phyloP scores from a whole-genome alignment of 1,139 yeast genomes.

The Magnusiomyces starmeri region DNA sequence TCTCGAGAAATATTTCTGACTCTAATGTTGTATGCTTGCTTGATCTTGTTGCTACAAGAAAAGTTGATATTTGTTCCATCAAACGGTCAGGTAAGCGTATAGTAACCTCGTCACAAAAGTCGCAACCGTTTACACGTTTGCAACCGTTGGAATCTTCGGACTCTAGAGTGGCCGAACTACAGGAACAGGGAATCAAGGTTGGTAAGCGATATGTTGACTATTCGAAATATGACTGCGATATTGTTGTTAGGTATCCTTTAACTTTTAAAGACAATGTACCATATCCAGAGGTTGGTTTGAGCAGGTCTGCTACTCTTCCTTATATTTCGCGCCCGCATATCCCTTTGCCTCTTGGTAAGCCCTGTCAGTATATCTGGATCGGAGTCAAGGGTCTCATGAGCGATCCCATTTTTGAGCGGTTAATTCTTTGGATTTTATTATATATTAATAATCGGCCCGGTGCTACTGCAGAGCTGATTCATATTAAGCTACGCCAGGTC shows the following conservation, averaged over 20 bases:
- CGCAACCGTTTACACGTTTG: no score
- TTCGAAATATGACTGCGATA: conserved; percentile 56
- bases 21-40: conserved; percentile 52
- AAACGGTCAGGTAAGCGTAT: conserved; percentile 43
- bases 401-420: conserved; percentile 49
- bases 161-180: no score
- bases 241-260: conserved; percentile 29
- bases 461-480: conserved; percentile 37
- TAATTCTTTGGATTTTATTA: conserved; percentile 50
- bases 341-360: conserved; percentile 46
- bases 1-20: conserved; percentile 53
- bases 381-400: conserved; percentile 58
- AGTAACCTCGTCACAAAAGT: conserved; percentile 45
- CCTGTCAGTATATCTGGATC: conserved; percentile 70
- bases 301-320: conserved; percentile 8
- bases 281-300: conserved; percentile 3
- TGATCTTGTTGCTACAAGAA: conserved; percentile 38
- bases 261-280: background rate
- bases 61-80: conserved; percentile 43
- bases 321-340: conserved; percentile 17
- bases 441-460: conserved; percentile 51
- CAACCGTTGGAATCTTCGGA: no score
- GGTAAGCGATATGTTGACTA: conserved; percentile 52
- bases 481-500: conserved; percentile 37
- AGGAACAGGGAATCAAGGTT: background rate